These are phyloP conservation scores for Leccinum subtestaceum DNA, from an alignment of 768 basidiomycete genomes.

Conservation along the genomic window DNA sequence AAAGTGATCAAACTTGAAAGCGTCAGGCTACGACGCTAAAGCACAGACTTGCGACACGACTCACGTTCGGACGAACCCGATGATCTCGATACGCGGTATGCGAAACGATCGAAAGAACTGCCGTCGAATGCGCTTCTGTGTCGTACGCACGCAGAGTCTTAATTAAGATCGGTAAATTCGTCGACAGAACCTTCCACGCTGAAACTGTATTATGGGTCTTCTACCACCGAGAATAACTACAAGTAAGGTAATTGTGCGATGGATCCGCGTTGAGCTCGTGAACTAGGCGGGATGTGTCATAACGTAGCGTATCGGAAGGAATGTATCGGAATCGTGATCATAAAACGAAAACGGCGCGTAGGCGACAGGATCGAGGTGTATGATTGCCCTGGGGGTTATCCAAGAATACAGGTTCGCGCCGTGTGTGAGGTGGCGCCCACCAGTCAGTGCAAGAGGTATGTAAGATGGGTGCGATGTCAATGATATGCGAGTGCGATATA, in stretches of 20 bases:
- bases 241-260: slow-evolving; percentile 21
- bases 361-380: neutral
- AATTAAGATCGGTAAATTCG: neutral
- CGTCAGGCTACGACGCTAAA: neutral
- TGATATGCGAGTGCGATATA: slow-evolving; percentile 19
- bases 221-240: slow-evolving; percentile 18
- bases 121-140: neutral
- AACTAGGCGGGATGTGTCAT: neutral
- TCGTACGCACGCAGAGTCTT: neutral
- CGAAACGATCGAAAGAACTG: neutral
- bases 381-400: slow-evolving; percentile 11
- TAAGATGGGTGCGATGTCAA: slow-evolving; percentile 14
- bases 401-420: slow-evolving; percentile 18
- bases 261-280: slow-evolving; percentile 6
- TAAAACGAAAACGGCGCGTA: neutral
- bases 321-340: slow-evolving; percentile 6
- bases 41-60: neutral
- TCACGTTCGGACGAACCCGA: neutral
- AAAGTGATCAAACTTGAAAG: neutral
- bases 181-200: neutral
- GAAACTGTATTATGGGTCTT: slow-evolving; percentile 17
- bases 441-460: slow-evolving; percentile 21
- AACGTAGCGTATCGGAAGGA: neutral
- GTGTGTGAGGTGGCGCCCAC: slow-evolving; percentile 2
- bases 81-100: neutral